Evolutionary conservation across 305 asterid species (phyloP), one percentile per base, ranked within the genome.

Genomic region (Striga hermonthica): DNA sequence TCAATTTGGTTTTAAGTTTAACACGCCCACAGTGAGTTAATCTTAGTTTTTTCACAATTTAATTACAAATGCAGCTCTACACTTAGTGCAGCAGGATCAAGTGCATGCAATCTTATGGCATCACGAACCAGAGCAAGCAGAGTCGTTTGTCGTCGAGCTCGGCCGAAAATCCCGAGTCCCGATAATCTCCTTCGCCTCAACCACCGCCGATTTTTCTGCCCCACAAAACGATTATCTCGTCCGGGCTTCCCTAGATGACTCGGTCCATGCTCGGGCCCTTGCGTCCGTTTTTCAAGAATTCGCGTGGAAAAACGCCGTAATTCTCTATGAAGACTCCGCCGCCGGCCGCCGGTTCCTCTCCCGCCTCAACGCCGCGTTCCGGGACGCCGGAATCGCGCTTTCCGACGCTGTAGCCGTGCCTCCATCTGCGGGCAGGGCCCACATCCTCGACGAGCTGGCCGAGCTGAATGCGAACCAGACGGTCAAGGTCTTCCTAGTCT

Each of bases 311-410:
- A 61, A 80, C 68, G 78, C 66, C 13, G 81, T 68, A 12, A 7
- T 82, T 40, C 37, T 85, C 1, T 69, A 79, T 2, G 88, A 85
- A 72, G 83, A 82, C 10, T 70, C 80, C 0, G 77, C 64, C 4
- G 45, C 68, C n/a, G 83, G 79, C 14, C 49, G 56, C 53, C 75
- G 31, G 0, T 78, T 85, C 40, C 60, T 81, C 9, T 75, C 80
- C 5, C 74, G 67, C 55, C 48, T 74, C 7, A 72, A 31, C 28
- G 69, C 64, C 31, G 81, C 66, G 39, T 66, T 83, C 52, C 84
- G 78, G 50, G 78, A 77, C 22, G 69, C 10, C 16, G 72, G 54
- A 6, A 64, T 81, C 48, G 70, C 60, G 50, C 53, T 81, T 9
- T 54, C 76, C 2, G 35, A 62, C n/a, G 50, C 61, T 63, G 63